Percentiles rank a stretch among this genome's conserved stretches.
Conservation (phyloP, 345 rosid species). For the Aegle marmelos region DNA sequence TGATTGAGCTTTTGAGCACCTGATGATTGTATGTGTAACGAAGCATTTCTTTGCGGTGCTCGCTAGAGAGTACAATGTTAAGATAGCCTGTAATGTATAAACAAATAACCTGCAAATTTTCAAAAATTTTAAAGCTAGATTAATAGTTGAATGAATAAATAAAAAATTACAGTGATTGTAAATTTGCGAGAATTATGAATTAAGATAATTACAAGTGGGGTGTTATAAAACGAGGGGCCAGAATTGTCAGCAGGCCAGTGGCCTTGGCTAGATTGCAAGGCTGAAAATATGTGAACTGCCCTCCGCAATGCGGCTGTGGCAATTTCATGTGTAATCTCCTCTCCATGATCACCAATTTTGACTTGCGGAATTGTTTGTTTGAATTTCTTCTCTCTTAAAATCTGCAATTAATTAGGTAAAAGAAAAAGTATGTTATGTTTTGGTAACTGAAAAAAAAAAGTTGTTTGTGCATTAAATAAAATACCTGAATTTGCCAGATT, state of each 20-base stretch:
- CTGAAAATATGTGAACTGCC: slow-evolving; percentile 28
- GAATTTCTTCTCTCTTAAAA: slow-evolving; percentile 26
- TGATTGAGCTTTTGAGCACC: slow-evolving; percentile 14
- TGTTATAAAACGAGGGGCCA: slow-evolving; percentile 29
- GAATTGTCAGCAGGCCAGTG: slow-evolving; percentile 40
- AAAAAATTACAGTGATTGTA: too few relatives aligned
- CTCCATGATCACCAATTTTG: slow-evolving; percentile 23
- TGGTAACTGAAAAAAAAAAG: too few relatives aligned
- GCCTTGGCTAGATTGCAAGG: slow-evolving; percentile 32
- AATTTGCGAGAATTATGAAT: not conserved
- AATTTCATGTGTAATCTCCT: slow-evolving; percentile 24
- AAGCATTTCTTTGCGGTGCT: slow-evolving; percentile 43
- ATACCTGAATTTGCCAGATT: slow-evolving; percentile 35
- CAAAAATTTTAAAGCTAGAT: not conserved
- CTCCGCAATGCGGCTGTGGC: slow-evolving; percentile 25
- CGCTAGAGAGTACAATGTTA: slow-evolving; percentile 29
- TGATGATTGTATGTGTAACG: slow-evolving; percentile 48
- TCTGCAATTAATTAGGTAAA: slow-evolving; percentile 1
- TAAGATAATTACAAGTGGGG: slow-evolving; percentile 19
- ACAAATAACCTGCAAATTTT: slow-evolving; percentile 28
- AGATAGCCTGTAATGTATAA: slow-evolving; percentile 43
- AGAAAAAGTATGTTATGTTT: too few relatives aligned
- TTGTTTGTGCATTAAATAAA: too few relatives aligned
- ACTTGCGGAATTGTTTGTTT: slow-evolving; percentile 20
- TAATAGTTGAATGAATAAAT: not conserved